Evolutionary conservation across 2,329 filamentous ascomycete genomes (phyloP), one percentile per base, ranked within the genome.

Genomic region (Akanthomyces lecanii): DNA sequence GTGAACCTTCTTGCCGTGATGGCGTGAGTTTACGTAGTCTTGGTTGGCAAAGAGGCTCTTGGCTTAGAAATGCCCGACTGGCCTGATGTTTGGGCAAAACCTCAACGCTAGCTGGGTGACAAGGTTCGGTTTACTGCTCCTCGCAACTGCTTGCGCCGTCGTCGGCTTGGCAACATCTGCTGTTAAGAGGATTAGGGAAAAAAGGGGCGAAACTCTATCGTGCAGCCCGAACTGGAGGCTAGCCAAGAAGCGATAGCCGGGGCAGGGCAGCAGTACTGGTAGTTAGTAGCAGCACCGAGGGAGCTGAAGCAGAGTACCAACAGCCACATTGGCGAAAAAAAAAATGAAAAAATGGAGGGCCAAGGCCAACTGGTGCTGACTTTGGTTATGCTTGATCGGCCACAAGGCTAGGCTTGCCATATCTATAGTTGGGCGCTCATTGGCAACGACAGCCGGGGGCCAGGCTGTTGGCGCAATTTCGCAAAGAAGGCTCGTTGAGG

Each of bases 191-290:
- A 21, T 21, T 38, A 7, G 2, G 12, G 33, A 38, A 11, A 53
- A 4, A 16, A 6, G 36, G 50, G 50, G 50, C 18, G 30, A 53
- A 55, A 55, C 36, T 55, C 52, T 55, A 55, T 55, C 52, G 52
- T 42, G 52, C 38, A 56, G 5, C 10, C 40, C 40, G 52, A 56
- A 30, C 23, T 45, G 40, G 40, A 56, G 38, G 38, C 38, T 10
- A 23, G 53, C 38, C 51, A 54, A 40, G 33, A 44, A 33, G 23
- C 40, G 53, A 56, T 45, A 56, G 54, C 54, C 54, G 54, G 40
- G 16, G 14, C 2, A 45, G 25, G 40, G 25, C 21, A 30, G 28
- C 6, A 30, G 6, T 6, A 21, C 21, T 21, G 21, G 28, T 30
- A 2, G 28, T 30, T 30, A 30, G 28, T 30, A 30, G 28, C 28